phyloP scores from a whole-genome alignment of 2,329 filamentous ascomycete genomes.

The Stagonosporopsis rhizophila region DNA sequence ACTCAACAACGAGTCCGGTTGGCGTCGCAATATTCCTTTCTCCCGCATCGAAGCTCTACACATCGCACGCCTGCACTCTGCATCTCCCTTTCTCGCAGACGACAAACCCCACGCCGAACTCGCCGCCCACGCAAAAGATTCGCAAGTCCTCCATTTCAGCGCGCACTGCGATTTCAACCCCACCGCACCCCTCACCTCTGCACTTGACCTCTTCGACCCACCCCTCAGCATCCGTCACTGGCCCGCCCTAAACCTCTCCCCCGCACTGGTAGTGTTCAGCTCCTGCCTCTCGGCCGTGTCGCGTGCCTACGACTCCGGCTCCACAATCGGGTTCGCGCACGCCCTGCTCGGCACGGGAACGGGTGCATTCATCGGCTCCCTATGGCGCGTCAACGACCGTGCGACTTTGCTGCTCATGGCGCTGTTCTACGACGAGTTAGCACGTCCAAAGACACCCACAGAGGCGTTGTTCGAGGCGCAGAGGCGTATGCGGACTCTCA shows the following conservation, averaged over 20 bases:
- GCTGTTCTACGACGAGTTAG: neutral
- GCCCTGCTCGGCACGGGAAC: neutral
- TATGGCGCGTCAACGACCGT: neutral
- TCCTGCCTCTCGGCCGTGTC: neutral
- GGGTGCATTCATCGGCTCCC: neutral
- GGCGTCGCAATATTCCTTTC: neutral
- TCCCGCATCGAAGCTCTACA: slow-evolving; percentile 2
- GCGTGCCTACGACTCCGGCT: neutral
- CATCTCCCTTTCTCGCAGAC: neutral
- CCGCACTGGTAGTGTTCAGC: neutral
- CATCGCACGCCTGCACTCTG: neutral
- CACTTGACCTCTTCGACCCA: neutral
- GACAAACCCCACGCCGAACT: neutral
- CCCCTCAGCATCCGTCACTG: neutral
- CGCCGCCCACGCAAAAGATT: neutral
- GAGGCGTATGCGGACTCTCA: neutral
- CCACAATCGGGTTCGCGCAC: neutral
- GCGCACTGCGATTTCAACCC: neutral
- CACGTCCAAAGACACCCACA: neutral
- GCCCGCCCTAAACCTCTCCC: neutral
- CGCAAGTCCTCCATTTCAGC: neutral
- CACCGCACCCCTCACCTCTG: neutral
- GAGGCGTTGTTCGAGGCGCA: neutral
- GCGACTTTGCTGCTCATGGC: slow-evolving; percentile 1
- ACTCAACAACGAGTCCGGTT: neutral